Evolutionary conservation across 2,329 filamentous ascomycete genomes (phyloP).

Genomic region (Fusarium sp.): DNA sequence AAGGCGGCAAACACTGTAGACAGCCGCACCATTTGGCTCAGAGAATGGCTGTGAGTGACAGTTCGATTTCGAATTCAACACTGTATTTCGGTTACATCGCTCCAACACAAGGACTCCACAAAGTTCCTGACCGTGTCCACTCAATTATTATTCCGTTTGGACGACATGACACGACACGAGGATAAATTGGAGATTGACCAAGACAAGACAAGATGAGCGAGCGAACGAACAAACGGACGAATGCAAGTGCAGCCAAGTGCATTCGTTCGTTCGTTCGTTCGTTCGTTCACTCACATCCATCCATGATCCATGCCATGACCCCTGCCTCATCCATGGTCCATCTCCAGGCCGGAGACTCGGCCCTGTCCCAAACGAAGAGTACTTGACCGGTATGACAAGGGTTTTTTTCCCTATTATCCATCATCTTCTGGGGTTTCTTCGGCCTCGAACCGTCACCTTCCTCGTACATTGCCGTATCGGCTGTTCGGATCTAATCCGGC

Average conservation of each 20-base stretch:
- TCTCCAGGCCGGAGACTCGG: constrained; percentile 41
- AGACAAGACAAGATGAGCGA: constrained; percentile 1
- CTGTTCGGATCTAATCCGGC: constrained; percentile 41
- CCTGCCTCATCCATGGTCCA: constrained; percentile 30
- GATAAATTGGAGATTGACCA: constrained; percentile 30
- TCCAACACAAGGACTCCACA: constrained; percentile 34
- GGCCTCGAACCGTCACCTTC: constrained; percentile 17
- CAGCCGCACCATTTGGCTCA: constrained; percentile 10
- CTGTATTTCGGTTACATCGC: constrained; percentile 44
- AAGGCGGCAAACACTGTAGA: constrained; percentile 33
- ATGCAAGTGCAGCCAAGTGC: background rate
- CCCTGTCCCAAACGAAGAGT: constrained; percentile 35
- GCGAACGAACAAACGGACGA: background rate
- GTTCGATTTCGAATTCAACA: background rate
- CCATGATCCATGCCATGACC: constrained; percentile 2
- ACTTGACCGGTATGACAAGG: constrained; percentile 35
- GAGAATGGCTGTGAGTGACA: background rate
- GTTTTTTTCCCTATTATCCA: constrained; percentile 19
- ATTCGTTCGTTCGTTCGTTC: background rate
- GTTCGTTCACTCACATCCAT: constrained; percentile 3
- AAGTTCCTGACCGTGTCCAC: constrained; percentile 40
- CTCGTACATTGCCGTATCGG: constrained; percentile 43
- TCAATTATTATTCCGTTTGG: constrained; percentile 40
- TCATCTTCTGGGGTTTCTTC: constrained; percentile 24
- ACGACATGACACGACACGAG: constrained; percentile 8